Conservation (phyloP, 176 grass and related monocot species). For the Avena sativa region DNA sequence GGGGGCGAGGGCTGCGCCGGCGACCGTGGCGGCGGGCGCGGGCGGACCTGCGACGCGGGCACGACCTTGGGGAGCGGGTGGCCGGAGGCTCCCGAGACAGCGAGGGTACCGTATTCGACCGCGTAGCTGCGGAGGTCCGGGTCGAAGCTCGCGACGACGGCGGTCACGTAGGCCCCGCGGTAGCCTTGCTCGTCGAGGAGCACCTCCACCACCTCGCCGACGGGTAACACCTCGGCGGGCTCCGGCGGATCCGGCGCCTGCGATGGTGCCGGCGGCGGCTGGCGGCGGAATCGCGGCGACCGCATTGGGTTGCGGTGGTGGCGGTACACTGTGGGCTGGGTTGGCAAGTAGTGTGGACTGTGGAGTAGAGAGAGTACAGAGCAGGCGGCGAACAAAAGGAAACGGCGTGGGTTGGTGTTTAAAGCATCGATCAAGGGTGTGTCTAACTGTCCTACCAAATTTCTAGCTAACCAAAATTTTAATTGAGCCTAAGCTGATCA, state of each 20-base stretch:
- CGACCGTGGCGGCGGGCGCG: constrained; percentile 45
- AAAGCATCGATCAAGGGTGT: too few species aligned
- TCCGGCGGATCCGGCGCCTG: not conserved
- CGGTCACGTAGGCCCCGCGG: constrained; percentile 52
- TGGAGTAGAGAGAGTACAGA: not conserved
- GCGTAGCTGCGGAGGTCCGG: constrained; percentile 50
- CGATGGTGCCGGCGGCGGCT: not conserved
- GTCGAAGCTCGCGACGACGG: constrained; percentile 45
- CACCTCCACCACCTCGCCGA: constrained; percentile 57
- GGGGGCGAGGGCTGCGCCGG: not conserved
- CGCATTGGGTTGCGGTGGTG: constrained; percentile 30
- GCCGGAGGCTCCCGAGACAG: constrained; percentile 27
- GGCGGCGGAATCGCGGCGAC: constrained; percentile 40
- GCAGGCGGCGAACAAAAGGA: not conserved
- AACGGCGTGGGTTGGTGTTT: not conserved
- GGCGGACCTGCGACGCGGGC: constrained; percentile 54
- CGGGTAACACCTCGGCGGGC: constrained; percentile 15
- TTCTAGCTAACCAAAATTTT: too few species aligned
- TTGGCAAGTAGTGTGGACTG: not conserved
- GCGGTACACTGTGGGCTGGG: not conserved
- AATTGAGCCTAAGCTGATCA: too few species aligned
- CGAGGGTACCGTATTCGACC: constrained; percentile 54
- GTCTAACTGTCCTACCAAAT: too few species aligned
- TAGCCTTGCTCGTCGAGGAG: constrained; percentile 49
- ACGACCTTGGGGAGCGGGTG: constrained; percentile 46